Evolutionary conservation across 345 rosid genomes (phyloP), one percentile per base, ranked within the genome.

Genomic region (Mallotus nudiflorus): DNA sequence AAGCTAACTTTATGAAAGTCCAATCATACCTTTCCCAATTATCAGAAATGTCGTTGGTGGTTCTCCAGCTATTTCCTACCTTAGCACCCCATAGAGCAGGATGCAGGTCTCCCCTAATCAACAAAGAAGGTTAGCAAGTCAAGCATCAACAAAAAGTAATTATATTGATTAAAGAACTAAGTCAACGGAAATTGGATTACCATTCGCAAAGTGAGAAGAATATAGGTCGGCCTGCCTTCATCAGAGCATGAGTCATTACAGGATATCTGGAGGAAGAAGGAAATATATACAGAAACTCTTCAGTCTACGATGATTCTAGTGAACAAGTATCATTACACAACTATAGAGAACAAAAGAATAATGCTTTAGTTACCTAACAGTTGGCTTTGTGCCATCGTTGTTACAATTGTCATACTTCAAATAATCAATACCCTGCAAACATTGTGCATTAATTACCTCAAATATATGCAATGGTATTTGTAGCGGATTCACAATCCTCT

Each of bases 61-160:
- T 77, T 72, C 80, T 72, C 80, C 80, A 77, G 76, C 76, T 77
- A 63, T 77, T 77, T 66, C 80, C 80, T 18, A 77, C 73, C 54
- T 49, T 77, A 51, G 60, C 66, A 56, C 76, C 80, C 80, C 80
- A 77, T 37, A 62, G 68, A 18, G 80, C 80, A 53, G 80, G 80
- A 62, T 77, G 80, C 76, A 77, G 11, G 45, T 77, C 80, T 51
- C 80, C 80, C 76, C 76, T 75, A 51, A 20, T 12, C 25, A 55
- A 42, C 0, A 55, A 12, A 46, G 13, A 50, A 20, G n/a, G 4
- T 18, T 7, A 9, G n/a, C n/a, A 2, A 7, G 49, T 18, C 16
- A 4, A 48, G 19, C 12, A 5, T 24, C 24, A 70, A 61, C 6
- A 19, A 15, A 31, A 28, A 53, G 50, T 40, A 56, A 37, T 10